Conservation (phyloP, 306 rosid species). For the Dalbergia cultrata region DNA sequence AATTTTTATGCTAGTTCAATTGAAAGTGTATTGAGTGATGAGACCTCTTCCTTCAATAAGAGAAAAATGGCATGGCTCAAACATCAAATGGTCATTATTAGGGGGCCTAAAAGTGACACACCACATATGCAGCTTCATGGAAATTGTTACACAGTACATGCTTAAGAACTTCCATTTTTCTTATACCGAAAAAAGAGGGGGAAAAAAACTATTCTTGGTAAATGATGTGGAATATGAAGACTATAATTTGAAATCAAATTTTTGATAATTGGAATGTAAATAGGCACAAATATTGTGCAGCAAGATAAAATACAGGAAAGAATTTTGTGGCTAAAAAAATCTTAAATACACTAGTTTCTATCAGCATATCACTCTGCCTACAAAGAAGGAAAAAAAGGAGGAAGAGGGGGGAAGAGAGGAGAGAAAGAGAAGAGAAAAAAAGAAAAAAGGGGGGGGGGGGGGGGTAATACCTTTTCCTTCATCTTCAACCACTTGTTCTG, state of each 20-base stretch:
- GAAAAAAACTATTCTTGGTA: not conserved
- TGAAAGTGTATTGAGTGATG: not conserved
- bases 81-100: not conserved
- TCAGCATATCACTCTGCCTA: conserved; percentile 11
- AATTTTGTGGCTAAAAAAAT: conserved; percentile 1
- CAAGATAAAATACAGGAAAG: not conserved
- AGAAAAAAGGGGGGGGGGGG: not conserved
- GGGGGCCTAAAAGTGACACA: not conserved
- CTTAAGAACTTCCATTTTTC: not conserved
- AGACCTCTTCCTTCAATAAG: conserved; percentile 2
- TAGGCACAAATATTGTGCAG: conserved; percentile 8
- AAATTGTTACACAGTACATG: conserved; percentile 15
- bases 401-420: no score
- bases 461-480: conserved; percentile 57
- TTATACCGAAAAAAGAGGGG: not conserved
- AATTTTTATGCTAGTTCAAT: not conserved
- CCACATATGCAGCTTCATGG: conserved; percentile 10
- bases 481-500: conserved; percentile 50
- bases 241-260: conserved; percentile 1
- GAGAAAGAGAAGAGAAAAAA: no score
- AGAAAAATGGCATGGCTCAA: conserved; percentile 19
- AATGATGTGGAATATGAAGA: conserved; percentile 1
- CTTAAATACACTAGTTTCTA: not conserved
- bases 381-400: no score
- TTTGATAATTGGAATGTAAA: not conserved